Evolutionary conservation across 192 early-diverging fungal genomes (phyloP).

Genomic region (Spizellomyces sp.): DNA sequence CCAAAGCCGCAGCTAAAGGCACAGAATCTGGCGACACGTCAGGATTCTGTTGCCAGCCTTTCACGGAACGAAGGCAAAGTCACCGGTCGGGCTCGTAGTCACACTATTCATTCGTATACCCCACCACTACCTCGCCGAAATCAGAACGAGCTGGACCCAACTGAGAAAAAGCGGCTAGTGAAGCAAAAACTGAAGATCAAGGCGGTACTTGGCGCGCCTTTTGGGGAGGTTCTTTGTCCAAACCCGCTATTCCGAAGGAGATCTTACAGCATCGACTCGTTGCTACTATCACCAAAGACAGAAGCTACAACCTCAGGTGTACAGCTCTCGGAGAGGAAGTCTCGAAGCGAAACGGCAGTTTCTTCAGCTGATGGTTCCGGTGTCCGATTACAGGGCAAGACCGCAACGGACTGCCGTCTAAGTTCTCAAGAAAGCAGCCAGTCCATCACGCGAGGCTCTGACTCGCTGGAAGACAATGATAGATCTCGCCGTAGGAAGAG

Average conservation of each 20-base stretch:
- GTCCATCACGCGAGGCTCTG: neutral
- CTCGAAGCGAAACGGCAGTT: neutral
- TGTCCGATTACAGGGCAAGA: neutral
- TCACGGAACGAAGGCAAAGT: neutral
- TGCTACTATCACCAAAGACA: neutral
- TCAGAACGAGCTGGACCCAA: conserved; percentile 1
- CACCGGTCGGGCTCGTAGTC: neutral
- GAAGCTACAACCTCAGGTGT: neutral
- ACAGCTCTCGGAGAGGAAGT: neutral
- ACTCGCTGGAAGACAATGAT: neutral
- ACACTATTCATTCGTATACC: neutral
- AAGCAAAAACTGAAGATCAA: neutral
- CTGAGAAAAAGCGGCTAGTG: neutral
- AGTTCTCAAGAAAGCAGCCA: neutral
- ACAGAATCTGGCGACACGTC: neutral
- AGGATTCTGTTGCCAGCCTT: neutral
- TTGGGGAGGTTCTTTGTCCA: neutral
- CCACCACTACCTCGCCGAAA: neutral
- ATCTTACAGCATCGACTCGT: neutral
- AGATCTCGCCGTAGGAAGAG: neutral
- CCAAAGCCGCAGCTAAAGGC: neutral
- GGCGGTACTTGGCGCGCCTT: neutral
- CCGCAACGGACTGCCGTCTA: no score
- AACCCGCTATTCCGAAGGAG: neutral
- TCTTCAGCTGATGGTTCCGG: neutral